Conservation (phyloP, 495 filamentous ascomycete species). For the Aspergillus asperescens region DNA sequence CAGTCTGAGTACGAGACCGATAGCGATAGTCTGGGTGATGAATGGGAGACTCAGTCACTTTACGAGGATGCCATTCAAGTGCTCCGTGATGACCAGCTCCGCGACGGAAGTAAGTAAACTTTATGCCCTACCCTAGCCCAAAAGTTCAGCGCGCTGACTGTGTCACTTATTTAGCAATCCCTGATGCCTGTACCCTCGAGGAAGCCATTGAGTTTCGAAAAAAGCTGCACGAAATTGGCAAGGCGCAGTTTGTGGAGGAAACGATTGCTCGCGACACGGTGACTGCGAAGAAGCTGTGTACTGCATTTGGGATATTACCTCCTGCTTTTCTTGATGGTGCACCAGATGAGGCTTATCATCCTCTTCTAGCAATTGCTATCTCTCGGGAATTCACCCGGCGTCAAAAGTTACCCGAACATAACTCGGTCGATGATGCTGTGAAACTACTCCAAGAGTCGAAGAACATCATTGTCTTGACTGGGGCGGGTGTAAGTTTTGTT, state of each 20-base stretch:
- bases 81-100: constrained; percentile 55
- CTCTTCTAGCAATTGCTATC: constrained; percentile 69
- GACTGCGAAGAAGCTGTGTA: constrained; percentile 77
- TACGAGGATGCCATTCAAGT: constrained; percentile 64
- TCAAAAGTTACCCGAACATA: constrained; percentile 73
- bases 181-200: constrained; percentile 65
- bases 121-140: not conserved
- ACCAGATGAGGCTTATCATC: constrained; percentile 68
- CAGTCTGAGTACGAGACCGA: constrained; percentile 49
- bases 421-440: constrained; percentile 84
- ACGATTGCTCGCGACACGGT: constrained; percentile 64
- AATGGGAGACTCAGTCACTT: constrained; percentile 63
- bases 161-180: constrained; percentile 24
- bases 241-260: constrained; percentile 65
- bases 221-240: constrained; percentile 67
- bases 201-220: constrained; percentile 65
- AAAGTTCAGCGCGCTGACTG: constrained; percentile 2
- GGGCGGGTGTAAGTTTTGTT: constrained; percentile 62
- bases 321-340: constrained; percentile 71
- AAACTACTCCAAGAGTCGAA: constrained; percentile 62
- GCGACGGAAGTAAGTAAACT: constrained; percentile 45
- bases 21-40: constrained; percentile 57
- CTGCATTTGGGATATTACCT: constrained; percentile 81
- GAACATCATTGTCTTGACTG: constrained; percentile 91
- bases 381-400: constrained; percentile 78